phyloP scores from a whole-genome alignment of 2,329 filamentous ascomycete species.

The Fusarium ambrosium region DNA sequence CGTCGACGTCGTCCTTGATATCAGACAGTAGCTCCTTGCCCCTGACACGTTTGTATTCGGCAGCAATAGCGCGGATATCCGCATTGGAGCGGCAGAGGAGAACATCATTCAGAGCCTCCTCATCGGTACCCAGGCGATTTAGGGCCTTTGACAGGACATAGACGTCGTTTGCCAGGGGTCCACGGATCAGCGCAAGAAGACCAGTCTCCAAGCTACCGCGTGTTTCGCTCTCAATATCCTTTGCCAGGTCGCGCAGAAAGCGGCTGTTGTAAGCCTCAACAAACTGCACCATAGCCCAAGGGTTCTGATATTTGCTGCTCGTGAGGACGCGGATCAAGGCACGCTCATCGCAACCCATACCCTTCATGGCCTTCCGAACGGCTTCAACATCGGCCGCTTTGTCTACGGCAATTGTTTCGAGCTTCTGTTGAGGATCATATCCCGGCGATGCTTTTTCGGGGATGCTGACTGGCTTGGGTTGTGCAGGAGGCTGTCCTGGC shows the following conservation, averaged over 20 bases:
- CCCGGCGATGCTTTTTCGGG: constrained; percentile 48
- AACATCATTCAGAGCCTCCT: constrained; percentile 52
- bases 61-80: constrained; percentile 51
- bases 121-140: constrained; percentile 50
- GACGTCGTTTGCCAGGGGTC: constrained; percentile 52
- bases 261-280: constrained; percentile 50
- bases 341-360: constrained; percentile 52
- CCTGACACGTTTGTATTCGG: constrained; percentile 47
- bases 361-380: constrained; percentile 53
- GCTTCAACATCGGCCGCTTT: constrained; percentile 48
- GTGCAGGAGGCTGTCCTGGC: constrained; percentile 15
- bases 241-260: constrained; percentile 50
- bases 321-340: constrained; percentile 49
- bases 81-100: constrained; percentile 54
- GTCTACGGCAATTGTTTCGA: constrained; percentile 45
- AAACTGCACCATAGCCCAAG: constrained; percentile 52
- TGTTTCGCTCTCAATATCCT: constrained; percentile 53
- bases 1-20: constrained; percentile 51
- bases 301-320: constrained; percentile 49
- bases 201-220: constrained; percentile 48
- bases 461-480: constrained; percentile 17
- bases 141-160: constrained; percentile 49
- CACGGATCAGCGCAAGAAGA: constrained; percentile 49
- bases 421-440: constrained; percentile 48
- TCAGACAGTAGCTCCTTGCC: constrained; percentile 49